A percentile compares a stretch with the other conserved stretches of the same genome.
These are phyloP conservation scores for Saccharum spontaneum DNA, from an alignment of 176 grass and related monocot genomes.

Conservation along the genomic window DNA sequence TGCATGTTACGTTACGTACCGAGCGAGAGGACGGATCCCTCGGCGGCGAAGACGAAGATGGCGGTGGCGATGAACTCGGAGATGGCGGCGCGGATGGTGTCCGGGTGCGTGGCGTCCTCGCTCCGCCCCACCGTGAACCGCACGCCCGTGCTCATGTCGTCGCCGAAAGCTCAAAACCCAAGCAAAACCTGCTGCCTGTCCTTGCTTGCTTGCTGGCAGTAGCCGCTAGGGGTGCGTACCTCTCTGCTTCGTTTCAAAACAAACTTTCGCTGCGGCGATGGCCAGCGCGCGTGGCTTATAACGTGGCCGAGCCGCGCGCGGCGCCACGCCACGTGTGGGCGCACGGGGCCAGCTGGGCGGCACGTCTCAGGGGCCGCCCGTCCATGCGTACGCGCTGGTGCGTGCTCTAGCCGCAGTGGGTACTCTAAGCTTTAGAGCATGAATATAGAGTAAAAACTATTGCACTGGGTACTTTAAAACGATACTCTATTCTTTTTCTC, in stretches of 20 bases:
- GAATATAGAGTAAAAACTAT: too few relatives aligned
- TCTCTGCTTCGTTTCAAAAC: background rate
- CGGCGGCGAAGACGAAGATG: slow-evolving; percentile 95
- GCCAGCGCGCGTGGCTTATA: background rate
- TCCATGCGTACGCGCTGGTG: background rate
- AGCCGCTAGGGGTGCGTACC: background rate
- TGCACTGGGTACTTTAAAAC: too few relatives aligned
- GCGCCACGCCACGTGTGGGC: slow-evolving; percentile 52
- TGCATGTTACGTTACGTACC: slow-evolving; percentile 21
- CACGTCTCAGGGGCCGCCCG: slow-evolving; percentile 39
- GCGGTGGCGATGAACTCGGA: slow-evolving; percentile 88
- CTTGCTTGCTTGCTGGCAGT: background rate
- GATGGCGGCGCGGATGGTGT: slow-evolving; percentile 81
- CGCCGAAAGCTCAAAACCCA: background rate
- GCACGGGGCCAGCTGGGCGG: slow-evolving; percentile 32
- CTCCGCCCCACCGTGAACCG: slow-evolving; percentile 67
- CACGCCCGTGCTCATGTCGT: slow-evolving; percentile 36
- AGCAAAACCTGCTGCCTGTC: background rate
- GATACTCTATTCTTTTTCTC: too few relatives aligned
- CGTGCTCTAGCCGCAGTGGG: background rate
- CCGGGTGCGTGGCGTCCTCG: slow-evolving; percentile 77
- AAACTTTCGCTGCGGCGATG: background rate
- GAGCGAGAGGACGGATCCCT: slow-evolving; percentile 91
- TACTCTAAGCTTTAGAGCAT: too few relatives aligned
- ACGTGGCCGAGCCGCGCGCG: slow-evolving; percentile 23